Evolutionary conservation across 441 rosid species (phyloP), one percentile per base, ranked within the genome.

Genomic region (Bocquillonia castaneifolia): DNA sequence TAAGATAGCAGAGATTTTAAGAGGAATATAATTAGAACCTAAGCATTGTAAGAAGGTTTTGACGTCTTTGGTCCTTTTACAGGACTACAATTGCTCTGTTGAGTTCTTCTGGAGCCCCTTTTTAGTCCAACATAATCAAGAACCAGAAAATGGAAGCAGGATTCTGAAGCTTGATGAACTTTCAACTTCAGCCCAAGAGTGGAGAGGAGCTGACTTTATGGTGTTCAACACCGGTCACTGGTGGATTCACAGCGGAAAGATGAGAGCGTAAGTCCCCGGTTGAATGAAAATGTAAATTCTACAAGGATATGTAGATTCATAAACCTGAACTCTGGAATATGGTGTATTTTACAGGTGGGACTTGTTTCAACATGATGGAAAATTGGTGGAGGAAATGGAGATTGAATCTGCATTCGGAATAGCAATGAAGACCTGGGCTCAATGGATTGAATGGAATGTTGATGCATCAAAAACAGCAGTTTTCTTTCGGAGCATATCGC

Each of bases 141-240:
- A n/a, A n/a, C n/a, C n/a, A n/a, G n/a, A n/a, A n/a, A n/a, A n/a
- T n/a, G n/a, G n/a, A n/a, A n/a, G n/a, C n/a, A n/a, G n/a, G n/a
- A n/a, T n/a, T n/a, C n/a, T n/a, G n/a, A n/a, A n/a, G n/a, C n/a
- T n/a, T n/a, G n/a, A n/a, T n/a, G n/a, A n/a, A n/a, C n/a, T n/a
- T n/a, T n/a, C n/a, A n/a, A n/a, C n/a, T n/a, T n/a, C n/a, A n/a
- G n/a, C n/a, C n/a, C n/a, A n/a, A n/a, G n/a, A n/a, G n/a, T n/a
- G n/a, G n/a, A n/a, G 83, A 73, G 80, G 77, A 79, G 91, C 91
- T 0, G 90, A 91, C 71, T 66, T 88, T 60, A 80, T 88, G 29
- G 72, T 88, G 57, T 91, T 84, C 70, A 91, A 91, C 72, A 87
- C 97, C 0, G 95, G 97, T 57, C 97, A 91, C 70, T 87, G 97